Base-by-base conservation (phyloP, 2,329 filamentous ascomycete species). In the Pseudocercospora macadamiae region DNA sequence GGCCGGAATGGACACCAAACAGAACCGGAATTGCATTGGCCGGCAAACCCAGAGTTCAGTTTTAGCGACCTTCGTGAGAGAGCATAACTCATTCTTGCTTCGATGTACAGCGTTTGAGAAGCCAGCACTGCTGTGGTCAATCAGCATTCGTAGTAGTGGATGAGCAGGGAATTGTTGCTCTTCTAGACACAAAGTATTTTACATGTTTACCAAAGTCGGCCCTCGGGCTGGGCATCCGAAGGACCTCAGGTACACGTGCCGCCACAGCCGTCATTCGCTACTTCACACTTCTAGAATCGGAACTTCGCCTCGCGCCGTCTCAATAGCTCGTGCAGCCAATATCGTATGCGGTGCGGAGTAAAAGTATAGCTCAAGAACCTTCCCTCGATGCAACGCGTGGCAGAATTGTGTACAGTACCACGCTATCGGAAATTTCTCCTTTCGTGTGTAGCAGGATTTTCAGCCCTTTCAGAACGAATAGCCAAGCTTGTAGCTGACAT, bases 261-360 rank as follows among this genome's bases (percentile, higher is more conserved):
- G 23, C 44, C 44, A n/a, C 19, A 19, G 44, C 44, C 23, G 12
- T 23, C 44, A 16, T n/a, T 47, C n/a, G n/a, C n/a, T n/a, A n/a
- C n/a, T n/a, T n/a, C n/a, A n/a, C n/a, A 16, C 44, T 28, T 14
- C 26, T 21, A 30, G n/a, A 34, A 16, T 23, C 6, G 42, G 23
- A 26, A 47, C 9, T 47, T 47, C 42, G 19, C 42, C 23, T 47
- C 12, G 42, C 23, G 42, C 47, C 47, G n/a, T 14, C n/a, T 49
- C 47, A n/a, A 49, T 49, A 30, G 26, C 18, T 49, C 47, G 18
- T 32, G 47, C 47, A 49, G 47, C 14, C n/a, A 49, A 49, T 28
- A 49, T 34, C 28, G 26, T 32, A 32, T 32, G 25, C 45, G 25
- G 30, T 28, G 23, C 45, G 23, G 45, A 32, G 23, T 14, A 30